Conservation (phyloP, 345 rosid species). For the Acer yangbiense region DNA sequence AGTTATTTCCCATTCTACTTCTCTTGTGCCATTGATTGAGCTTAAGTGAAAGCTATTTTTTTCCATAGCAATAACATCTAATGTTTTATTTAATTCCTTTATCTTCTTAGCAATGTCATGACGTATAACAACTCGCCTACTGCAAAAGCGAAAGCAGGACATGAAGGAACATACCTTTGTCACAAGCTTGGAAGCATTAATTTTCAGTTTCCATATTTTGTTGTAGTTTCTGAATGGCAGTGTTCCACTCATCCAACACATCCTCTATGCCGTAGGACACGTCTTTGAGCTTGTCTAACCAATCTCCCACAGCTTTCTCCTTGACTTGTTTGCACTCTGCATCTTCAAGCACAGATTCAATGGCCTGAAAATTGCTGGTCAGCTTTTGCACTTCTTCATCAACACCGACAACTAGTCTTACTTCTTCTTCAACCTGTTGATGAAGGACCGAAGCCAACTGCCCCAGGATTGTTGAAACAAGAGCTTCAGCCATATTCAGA, state of each 20-base stretch:
- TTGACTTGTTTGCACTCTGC: neutral
- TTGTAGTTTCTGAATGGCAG: neutral
- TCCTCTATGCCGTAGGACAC: neutral
- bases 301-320: neutral
- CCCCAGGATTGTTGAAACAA: neutral
- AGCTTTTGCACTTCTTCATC: neutral
- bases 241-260: conserved; percentile 12
- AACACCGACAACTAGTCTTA: neutral
- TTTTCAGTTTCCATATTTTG: neutral
- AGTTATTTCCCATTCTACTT: neutral
- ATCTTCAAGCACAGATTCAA: neutral
- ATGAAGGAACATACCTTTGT: conserved; percentile 4
- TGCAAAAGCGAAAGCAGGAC: neutral
- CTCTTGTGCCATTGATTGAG: neutral
- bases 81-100: neutral
- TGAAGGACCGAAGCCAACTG: neutral
- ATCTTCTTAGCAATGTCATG: neutral
- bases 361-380: neutral
- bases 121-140: neutral
- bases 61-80: neutral
- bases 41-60: neutral
- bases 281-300: neutral
- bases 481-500: neutral
- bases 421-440: neutral
- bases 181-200: too few relatives aligned